phyloP scores from a whole-genome alignment of 2,329 filamentous ascomycete species.

The Penicillium sp. region DNA sequence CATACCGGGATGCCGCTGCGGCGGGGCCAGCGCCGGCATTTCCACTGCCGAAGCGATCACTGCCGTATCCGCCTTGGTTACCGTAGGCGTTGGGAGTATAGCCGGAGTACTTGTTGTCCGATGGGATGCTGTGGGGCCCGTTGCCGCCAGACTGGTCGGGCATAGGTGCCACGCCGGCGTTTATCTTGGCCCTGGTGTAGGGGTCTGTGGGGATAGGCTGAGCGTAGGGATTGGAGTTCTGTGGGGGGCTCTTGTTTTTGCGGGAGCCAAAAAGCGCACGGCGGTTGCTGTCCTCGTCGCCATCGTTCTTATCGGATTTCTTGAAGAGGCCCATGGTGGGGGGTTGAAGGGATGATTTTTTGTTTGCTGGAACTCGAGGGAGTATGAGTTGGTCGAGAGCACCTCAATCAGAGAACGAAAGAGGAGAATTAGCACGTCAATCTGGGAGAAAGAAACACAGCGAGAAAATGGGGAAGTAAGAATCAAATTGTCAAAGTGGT shows the following conservation, averaged over 20 bases:
- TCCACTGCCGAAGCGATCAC: constrained; percentile 53
- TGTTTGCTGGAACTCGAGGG: not conserved
- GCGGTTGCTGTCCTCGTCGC: constrained; percentile 53
- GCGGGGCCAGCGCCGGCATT: constrained; percentile 35
- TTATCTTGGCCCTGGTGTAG: constrained; percentile 54
- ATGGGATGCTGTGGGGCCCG: constrained; percentile 31
- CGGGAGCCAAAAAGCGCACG: constrained; percentile 60
- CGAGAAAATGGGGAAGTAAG: constrained; percentile 11
- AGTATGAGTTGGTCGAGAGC: not conserved
- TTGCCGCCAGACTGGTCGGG: constrained; percentile 31
- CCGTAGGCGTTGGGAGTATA: constrained; percentile 45
- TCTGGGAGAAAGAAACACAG: constrained; percentile 1
- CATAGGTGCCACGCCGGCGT: constrained; percentile 39
- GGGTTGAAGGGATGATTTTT: not conserved
- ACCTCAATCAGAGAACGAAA: not conserved
- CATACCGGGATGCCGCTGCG: constrained; percentile 48
- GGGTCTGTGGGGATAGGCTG: constrained; percentile 54
- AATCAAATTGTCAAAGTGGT: constrained; percentile 1
- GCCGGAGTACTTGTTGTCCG: constrained; percentile 37
- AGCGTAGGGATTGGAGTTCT: constrained; percentile 58
- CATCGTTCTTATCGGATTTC: constrained; percentile 51
- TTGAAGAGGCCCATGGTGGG: constrained; percentile 46
- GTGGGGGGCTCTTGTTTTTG: constrained; percentile 54
- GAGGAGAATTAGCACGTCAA: not conserved
- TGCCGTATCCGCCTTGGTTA: constrained; percentile 52